Conservation (phyloP, 345 rosid species). For the Eucalyptus sideroxylon region DNA sequence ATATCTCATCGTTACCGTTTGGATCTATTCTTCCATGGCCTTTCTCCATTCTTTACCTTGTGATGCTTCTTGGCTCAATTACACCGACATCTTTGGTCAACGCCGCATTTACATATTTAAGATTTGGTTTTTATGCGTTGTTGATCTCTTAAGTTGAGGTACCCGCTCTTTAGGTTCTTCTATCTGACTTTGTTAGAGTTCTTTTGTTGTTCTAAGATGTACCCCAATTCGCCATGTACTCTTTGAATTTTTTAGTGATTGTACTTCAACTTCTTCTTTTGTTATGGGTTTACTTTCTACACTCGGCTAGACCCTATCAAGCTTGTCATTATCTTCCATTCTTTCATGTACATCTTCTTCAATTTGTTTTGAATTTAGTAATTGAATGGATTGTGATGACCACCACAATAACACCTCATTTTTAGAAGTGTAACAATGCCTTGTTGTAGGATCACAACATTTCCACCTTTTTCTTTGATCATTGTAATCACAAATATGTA, state of each 20-base stretch:
- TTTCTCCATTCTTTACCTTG: not conserved
- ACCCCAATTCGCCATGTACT: not conserved
- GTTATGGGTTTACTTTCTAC: not conserved
- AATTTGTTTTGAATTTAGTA: no score
- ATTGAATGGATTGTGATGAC: not conserved
- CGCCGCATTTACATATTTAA: not conserved
- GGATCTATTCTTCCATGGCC: not conserved
- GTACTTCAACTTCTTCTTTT: not conserved
- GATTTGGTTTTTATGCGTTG: not conserved
- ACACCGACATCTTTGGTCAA: not conserved
- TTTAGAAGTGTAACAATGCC: not conserved
- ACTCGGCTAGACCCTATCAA: not conserved
- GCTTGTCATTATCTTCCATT: not conserved
- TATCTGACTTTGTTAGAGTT: not conserved
- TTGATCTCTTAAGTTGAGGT: not conserved
- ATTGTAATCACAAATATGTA: not conserved
- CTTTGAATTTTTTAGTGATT: not conserved
- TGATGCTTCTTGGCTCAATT: not conserved
- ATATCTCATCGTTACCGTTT: not conserved
- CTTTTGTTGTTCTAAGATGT: not conserved
- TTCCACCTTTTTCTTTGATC: not conserved
- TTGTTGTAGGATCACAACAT: not conserved
- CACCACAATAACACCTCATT: not conserved
- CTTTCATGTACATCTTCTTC: not conserved
- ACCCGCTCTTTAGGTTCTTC: not conserved